phyloP scores from a whole-genome alignment of 768 basidiomycete species.

The Coprinopsis sp. region DNA sequence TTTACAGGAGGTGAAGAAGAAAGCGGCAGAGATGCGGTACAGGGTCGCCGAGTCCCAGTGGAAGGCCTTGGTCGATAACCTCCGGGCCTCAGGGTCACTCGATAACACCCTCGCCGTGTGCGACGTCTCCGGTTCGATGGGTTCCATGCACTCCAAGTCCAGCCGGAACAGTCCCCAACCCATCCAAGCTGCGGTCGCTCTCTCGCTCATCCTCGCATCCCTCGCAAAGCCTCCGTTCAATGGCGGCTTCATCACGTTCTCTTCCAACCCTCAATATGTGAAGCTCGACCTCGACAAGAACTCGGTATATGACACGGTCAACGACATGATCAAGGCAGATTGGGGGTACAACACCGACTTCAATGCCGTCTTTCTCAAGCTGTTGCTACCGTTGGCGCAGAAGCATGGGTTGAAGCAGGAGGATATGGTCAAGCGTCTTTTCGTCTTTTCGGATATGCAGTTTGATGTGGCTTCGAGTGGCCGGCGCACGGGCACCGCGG shows the following conservation, averaged over 20 bases:
- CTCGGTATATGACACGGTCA: slow-evolving; percentile 34
- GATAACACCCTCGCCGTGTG: slow-evolving; percentile 64
- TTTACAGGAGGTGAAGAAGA: slow-evolving; percentile 23
- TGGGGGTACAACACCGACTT: slow-evolving; percentile 65
- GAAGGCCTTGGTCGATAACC: slow-evolving; percentile 49
- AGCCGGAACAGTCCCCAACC: slow-evolving; percentile 28
- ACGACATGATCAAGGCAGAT: slow-evolving; percentile 25
- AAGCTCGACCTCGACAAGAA: slow-evolving; percentile 37
- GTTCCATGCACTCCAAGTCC: slow-evolving; percentile 17
- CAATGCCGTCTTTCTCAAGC: slow-evolving; percentile 53
- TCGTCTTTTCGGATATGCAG: slow-evolving; percentile 79
- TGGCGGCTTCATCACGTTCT: slow-evolving; percentile 68
- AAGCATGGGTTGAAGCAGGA: slow-evolving; percentile 53
- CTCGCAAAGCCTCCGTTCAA: slow-evolving; percentile 62
- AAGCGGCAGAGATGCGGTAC: slow-evolving; percentile 28
- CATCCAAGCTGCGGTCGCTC: slow-evolving; percentile 57
- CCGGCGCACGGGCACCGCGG: not conserved
- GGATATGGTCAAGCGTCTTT: slow-evolving; percentile 72
- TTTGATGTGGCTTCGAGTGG: slow-evolving; percentile 39
- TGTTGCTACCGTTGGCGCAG: slow-evolving; percentile 59
- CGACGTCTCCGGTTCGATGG: slow-evolving; percentile 78
- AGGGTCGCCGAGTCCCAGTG: slow-evolving; percentile 63
- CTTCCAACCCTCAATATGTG: slow-evolving; percentile 43
- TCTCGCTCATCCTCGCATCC: slow-evolving; percentile 61
- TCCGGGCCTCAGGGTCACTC: slow-evolving; percentile 51